Evolutionary conservation across 1,284 basidiomycete genomes (phyloP), one percentile per base, ranked within the genome.

Genomic region (Fomitopsis betulina): DNA sequence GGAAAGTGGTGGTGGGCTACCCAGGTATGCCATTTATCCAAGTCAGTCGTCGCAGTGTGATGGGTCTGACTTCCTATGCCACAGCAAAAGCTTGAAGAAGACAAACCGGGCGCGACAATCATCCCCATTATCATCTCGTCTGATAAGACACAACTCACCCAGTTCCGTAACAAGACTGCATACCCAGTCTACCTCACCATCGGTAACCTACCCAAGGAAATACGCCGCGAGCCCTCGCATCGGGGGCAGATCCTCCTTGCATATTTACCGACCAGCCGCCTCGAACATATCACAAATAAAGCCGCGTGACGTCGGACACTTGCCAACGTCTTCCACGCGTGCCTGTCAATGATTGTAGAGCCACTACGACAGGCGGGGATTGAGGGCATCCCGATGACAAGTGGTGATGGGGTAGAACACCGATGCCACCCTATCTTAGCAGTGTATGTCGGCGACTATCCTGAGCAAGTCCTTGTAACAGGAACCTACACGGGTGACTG

Each of bases 141-240:
- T 0, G 75, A 77, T 61, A 77, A 77, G 59, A 76, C 72, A 0
- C 73, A 74, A 52, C 35, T 76, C 0, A 75, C 61, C 7, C 37
- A 58, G 1, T 78, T 77, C 57, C 53, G 70, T 1, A 73, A 73
- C 58, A 78, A 77, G 58, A 61, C 65, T 9, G 75, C 74, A 1
- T 79, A 77, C 59, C 76, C 75, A 0, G 64, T 79, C 0, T 79
- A 79, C 54, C 56, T 80, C 17, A 78, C 75, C 0, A 75, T 80
- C 43, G 76, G 78, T 2, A 40, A 40, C 39, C 15, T 40, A 8
- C 39, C 39, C 15, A 40, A 40, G 15, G 39, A 15, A n/a, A 72
- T 77, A 2, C 65, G 72, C 4, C 62, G 69, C 1, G 73, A 76
- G 55, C 72, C 75, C 0, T 75, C 73, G 0, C 57, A 58, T 1